Evolutionary conservation across 768 basidiomycete species (phyloP).

Genomic region (Mycena chlorophos): DNA sequence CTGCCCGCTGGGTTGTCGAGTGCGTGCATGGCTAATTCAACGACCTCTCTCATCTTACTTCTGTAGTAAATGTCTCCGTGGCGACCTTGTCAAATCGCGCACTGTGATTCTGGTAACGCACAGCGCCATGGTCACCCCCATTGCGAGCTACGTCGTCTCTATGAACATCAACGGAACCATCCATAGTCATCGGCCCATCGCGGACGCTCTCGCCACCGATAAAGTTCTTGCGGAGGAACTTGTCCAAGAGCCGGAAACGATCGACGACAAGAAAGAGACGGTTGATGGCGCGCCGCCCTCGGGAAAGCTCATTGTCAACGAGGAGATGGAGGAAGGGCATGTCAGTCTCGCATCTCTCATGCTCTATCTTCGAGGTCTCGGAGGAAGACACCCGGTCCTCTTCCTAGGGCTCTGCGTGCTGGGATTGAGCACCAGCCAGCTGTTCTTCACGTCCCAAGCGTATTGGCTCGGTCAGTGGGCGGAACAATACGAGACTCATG

Average conservation of each 20-base stretch:
- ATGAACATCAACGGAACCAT: constrained; percentile 45
- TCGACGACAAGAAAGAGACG: constrained; percentile 26
- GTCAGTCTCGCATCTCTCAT: constrained; percentile 45
- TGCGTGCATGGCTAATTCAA: background rate
- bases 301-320: constrained; percentile 61
- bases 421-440: constrained; percentile 1
- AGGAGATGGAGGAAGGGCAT: constrained; percentile 61
- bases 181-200: constrained; percentile 39
- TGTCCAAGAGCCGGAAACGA: constrained; percentile 39
- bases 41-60: background rate
- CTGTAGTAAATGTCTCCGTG: constrained; percentile 39
- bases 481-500: constrained; percentile 7
- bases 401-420: constrained; percentile 18
- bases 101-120: constrained; percentile 52
- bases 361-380: constrained; percentile 22
- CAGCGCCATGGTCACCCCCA: constrained; percentile 41
- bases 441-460: constrained; percentile 5
- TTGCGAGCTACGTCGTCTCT: constrained; percentile 47
- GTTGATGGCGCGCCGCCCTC: constrained; percentile 16
- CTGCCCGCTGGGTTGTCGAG: constrained; percentile 53
- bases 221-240: constrained; percentile 44
- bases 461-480: constrained; percentile 29
- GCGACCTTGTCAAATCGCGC: constrained; percentile 39
- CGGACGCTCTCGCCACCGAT: constrained; percentile 40
- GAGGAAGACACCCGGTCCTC: constrained; percentile 12